A percentile compares a stretch with the other conserved stretches of the same genome.
Conservation (phyloP, 345 rosid species). For the Corchorus capsularis region DNA sequence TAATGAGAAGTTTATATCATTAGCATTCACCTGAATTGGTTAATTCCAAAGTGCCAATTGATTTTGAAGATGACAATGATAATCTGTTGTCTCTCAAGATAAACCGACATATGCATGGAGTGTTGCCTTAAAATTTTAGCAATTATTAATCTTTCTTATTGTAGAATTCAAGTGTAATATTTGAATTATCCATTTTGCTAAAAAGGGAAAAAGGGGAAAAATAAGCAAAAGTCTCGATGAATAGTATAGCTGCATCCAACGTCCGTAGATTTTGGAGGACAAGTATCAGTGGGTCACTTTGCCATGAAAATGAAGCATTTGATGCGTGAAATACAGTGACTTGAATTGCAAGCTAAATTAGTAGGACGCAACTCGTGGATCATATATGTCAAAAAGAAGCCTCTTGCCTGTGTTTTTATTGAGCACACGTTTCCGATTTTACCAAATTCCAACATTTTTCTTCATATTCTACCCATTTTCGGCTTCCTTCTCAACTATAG, state of each 20-base stretch:
- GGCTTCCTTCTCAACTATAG: neutral
- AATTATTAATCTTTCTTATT: neutral
- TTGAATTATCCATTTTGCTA: no score
- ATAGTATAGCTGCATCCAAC: neutral
- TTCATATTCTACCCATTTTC: neutral
- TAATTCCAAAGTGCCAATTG: no score
- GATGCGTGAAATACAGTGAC: neutral
- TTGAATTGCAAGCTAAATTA: constrained; percentile 10
- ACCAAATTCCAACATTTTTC: neutral
- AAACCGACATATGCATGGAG: neutral
- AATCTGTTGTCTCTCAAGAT: neutral
- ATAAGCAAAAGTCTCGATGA: neutral
- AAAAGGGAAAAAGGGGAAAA: neutral
- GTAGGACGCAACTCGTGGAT: neutral
- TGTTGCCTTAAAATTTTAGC: neutral
- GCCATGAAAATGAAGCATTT: no score
- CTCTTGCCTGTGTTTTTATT: neutral
- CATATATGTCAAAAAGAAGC: neutral
- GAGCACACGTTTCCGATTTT: neutral
- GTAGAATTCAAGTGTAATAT: neutral
- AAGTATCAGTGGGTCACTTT: neutral
- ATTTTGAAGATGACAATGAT: no score
- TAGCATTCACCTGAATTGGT: no score
- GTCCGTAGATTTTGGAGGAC: neutral
- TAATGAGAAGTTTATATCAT: no score